Evolutionary conservation across 257 asterid genomes (phyloP).

Genomic region (Capsicum chinense): DNA sequence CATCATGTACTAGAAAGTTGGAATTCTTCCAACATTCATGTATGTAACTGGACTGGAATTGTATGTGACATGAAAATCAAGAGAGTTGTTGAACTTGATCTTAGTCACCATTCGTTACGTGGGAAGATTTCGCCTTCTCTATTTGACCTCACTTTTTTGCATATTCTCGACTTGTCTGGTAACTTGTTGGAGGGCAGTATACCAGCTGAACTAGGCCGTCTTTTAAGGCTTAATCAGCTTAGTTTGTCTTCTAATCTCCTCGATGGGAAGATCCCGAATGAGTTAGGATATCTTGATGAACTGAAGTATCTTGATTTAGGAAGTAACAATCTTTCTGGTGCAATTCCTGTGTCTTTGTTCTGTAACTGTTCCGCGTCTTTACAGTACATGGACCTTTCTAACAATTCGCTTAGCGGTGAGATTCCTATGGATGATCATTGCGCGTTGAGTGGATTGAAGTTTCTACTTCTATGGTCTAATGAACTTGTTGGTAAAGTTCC

Average conservation of each 20-base stretch:
- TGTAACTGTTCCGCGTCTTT: conserved; percentile 59
- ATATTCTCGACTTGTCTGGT: conserved; percentile 69
- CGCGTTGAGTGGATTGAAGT: conserved; percentile 52
- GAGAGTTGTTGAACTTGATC: conserved; percentile 60
- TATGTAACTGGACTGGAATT: conserved; percentile 76
- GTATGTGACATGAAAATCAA: conserved; percentile 47
- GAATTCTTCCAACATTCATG: conserved; percentile 47
- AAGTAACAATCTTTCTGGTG: conserved; percentile 60
- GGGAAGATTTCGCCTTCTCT: conserved; percentile 68
- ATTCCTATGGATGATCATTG: conserved; percentile 58
- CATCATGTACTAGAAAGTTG: conserved; percentile 49
- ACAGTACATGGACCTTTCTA: conserved; percentile 74
- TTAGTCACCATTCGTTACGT: conserved; percentile 57
- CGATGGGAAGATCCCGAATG: conserved; percentile 59
- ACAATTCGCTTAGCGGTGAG: conserved; percentile 69
- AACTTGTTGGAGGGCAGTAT: conserved; percentile 66
- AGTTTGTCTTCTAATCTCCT: conserved; percentile 69
- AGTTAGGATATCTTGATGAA: conserved; percentile 47
- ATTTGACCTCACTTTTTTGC: conserved; percentile 52
- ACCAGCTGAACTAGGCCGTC: conserved; percentile 61
- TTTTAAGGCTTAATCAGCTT: conserved; percentile 53
- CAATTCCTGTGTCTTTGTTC: conserved; percentile 59
- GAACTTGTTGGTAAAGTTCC: conserved; percentile 64
- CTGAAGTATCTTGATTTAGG: conserved; percentile 74
- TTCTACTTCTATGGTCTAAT: conserved; percentile 84